Conservation (phyloP, 768 basidiomycete genomes). For the Serendipita vermifera region DNA sequence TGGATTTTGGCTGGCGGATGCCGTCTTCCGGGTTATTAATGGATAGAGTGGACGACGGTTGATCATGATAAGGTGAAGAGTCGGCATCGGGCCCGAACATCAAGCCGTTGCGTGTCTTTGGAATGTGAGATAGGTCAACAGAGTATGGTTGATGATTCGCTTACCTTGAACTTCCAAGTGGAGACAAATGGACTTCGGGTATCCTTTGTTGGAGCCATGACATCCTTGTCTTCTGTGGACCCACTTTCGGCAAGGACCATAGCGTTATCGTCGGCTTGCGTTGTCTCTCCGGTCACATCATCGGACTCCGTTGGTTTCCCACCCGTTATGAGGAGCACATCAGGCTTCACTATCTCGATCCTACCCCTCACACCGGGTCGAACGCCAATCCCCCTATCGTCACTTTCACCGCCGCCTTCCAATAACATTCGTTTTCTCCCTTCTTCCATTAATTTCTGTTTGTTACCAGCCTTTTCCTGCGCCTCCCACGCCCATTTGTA, state of each 20-base stretch:
- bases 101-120: conserved; percentile 78
- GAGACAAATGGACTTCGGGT: conserved; percentile 59
- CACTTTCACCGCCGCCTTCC: conserved; percentile 40
- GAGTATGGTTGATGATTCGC: conserved; percentile 10
- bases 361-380: conserved; percentile 52
- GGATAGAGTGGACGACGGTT: conserved; percentile 21
- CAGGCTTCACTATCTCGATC: conserved; percentile 49
- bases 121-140: neutral
- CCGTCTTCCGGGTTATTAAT: conserved; percentile 22
- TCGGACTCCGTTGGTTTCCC: too few species aligned
- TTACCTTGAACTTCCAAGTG: conserved; percentile 71
- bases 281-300: conserved; percentile 14
- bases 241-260: conserved; percentile 10
- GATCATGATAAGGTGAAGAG: conserved; percentile 55
- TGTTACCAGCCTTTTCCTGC: conserved; percentile 62
- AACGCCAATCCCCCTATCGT: conserved; percentile 11
- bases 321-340: conserved; percentile 39
- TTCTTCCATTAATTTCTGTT: conserved; percentile 51
- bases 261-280: neutral
- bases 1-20: conserved; percentile 37
- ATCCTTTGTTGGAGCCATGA: conserved; percentile 72
- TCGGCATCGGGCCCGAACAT: conserved; percentile 96
- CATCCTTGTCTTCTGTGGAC: conserved; percentile 36
- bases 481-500: conserved; percentile 94
- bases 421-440: conserved; percentile 58